Evolutionary conservation across 2,329 filamentous ascomycete species (phyloP).

Genomic region (Fusarium penzigii): DNA sequence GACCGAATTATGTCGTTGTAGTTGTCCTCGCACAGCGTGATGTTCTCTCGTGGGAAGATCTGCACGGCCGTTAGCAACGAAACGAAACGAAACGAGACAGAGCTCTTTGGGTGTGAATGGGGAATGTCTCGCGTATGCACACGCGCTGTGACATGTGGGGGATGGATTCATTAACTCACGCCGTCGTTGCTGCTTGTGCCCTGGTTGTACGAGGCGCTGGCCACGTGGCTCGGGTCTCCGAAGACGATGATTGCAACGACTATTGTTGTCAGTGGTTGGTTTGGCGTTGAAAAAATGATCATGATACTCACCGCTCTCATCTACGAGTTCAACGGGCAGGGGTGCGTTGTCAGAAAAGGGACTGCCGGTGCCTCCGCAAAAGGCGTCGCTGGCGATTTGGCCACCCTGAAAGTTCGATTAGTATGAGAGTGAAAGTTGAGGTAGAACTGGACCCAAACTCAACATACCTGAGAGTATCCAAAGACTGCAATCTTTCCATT

Average conservation of each 20-base stretch:
- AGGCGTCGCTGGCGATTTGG: slow-evolving; percentile 38
- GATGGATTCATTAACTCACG: slow-evolving; percentile 29
- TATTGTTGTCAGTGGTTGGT: slow-evolving; percentile 22
- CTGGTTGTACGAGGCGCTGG: slow-evolving; percentile 36
- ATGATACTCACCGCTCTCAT: slow-evolving; percentile 35
- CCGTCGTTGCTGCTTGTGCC: slow-evolving; percentile 41
- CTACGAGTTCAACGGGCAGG: slow-evolving; percentile 29
- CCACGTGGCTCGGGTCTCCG: slow-evolving; percentile 43
- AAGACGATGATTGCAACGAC: slow-evolving; percentile 44
- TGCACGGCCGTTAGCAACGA: slow-evolving; percentile 20
- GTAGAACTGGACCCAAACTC: background rate
- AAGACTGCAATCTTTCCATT: slow-evolving; percentile 42
- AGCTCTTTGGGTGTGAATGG: no score
- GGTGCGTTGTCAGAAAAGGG: slow-evolving; percentile 30
- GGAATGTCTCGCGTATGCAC: background rate
- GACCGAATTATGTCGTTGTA: slow-evolving; percentile 39
- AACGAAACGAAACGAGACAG: background rate
- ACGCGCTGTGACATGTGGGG: background rate
- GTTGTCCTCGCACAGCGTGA: slow-evolving; percentile 35
- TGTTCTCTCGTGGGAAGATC: slow-evolving; percentile 40
- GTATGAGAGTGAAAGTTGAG: background rate
- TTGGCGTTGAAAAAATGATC: background rate
- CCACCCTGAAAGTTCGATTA: slow-evolving; percentile 34
- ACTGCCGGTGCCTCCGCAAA: slow-evolving; percentile 39
- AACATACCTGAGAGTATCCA: slow-evolving; percentile 42